Base-by-base conservation (phyloP, 495 filamentous ascomycete genomes). In the Penicillium crystallinum region DNA sequence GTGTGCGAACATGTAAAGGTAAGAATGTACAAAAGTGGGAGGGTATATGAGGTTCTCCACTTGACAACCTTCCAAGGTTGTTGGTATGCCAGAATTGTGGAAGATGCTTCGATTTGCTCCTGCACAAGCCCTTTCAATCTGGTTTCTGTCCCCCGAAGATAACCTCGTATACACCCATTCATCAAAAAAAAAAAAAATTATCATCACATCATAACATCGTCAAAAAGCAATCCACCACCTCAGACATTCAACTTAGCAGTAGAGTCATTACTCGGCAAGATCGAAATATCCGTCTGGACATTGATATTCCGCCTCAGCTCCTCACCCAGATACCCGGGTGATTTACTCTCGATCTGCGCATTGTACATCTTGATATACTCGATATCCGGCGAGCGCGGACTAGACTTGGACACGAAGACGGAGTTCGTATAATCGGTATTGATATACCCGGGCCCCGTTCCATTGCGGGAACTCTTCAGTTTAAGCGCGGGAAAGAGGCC, bases 401-500 rank as follows among this genome's bases (percentile, higher is more conserved):
- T 62, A 6, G 58, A 53, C 49, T 66, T 62, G 0, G 57, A 64
- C 36, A 64, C 15, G 14, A 62, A 61, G 33, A 66, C 46, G 0
- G 69, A 65, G 12, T 63, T 57, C 34, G 58, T 65, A 43, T 56
- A 44, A 33, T 65, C 63, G 8, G 65, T 69, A 21, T 64, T 64
- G 48, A 67, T 63, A 43, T 64, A 71, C 46, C 63, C 64, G 0
- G 63, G 64, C 0, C 33, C 41, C 0, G 47, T 53, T 33, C 53
- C 63, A 46, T 56, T 53, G 21, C 67, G 61, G 4, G 56, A 57
- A 7, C 61, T 61, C 27, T 48, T 56, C 30, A 69, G 19, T 22
- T 67, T 69, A 44, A 77, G 57, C 6, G 61, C 65, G 0, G 72
- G 68, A 49, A 83, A 63, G 1, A 84, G 58, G 17, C 82, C 79